A percentile compares a stretch with the other conserved stretches of the same genome.
These are phyloP conservation scores for Aaosphaeria arxii DNA, from an alignment of 2,329 filamentous ascomycete species.

Conservation along the genomic window DNA sequence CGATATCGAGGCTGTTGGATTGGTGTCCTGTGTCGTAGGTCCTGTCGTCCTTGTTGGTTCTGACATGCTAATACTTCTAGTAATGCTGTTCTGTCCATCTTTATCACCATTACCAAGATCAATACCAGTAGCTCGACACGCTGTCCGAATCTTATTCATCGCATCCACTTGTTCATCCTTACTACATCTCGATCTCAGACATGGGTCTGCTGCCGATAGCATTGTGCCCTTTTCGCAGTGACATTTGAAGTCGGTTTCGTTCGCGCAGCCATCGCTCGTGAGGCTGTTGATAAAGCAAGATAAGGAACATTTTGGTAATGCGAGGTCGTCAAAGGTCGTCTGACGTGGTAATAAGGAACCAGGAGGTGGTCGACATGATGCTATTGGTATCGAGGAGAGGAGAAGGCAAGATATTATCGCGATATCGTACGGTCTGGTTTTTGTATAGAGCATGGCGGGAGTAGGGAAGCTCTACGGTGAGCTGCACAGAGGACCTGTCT, in stretches of 20 bases:
- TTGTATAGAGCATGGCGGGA: too few relatives aligned
- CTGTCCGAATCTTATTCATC: not conserved
- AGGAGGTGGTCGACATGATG: not conserved
- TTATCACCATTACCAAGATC: not conserved
- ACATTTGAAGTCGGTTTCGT: slow-evolving; percentile 17
- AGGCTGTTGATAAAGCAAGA: slow-evolving; percentile 15
- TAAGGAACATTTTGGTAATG: slow-evolving; percentile 16
- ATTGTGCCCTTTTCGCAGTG: slow-evolving; percentile 8
- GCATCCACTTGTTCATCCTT: not conserved
- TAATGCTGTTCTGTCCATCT: not conserved
- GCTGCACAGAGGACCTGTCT: too few relatives aligned
- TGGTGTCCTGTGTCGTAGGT: not conserved
- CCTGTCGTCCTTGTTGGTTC: not conserved
- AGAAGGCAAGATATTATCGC: too few relatives aligned
- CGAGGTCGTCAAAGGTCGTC: not conserved
- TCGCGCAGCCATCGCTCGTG: slow-evolving; percentile 12
- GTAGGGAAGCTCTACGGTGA: too few relatives aligned
- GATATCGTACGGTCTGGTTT: too few relatives aligned
- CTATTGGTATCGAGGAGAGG: not conserved
- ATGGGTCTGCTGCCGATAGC: not conserved
- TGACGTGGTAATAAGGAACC: not conserved
- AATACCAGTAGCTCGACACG: not conserved
- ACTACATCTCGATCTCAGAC: not conserved
- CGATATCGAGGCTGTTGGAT: not conserved
- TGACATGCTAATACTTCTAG: not conserved